A percentile compares a stretch with the other conserved stretches of the same genome.
phyloP scores from a whole-genome alignment of 768 basidiomycete species.

The Fomitopsis pulvina region DNA sequence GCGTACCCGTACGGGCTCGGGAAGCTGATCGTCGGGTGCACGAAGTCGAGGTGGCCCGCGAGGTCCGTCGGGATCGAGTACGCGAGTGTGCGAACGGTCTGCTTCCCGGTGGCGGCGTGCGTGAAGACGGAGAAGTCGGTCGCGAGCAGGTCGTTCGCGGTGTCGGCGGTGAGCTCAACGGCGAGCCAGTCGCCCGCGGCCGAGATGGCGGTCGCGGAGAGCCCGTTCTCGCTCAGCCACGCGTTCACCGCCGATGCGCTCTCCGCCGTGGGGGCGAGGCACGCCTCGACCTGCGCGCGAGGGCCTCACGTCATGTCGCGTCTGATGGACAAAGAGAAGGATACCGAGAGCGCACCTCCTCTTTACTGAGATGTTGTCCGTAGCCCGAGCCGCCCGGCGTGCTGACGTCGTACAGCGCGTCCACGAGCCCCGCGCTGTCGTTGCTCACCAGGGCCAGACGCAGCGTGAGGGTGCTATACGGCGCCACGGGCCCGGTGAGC shows the following conservation, averaged over 20 bases:
- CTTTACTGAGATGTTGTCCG: conserved; percentile 26
- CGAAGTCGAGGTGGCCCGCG: conserved; percentile 21
- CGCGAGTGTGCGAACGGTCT: conserved; percentile 23
- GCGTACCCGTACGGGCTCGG: conserved; percentile 6
- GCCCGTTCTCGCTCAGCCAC: conserved; percentile 20
- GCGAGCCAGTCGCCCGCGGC: conserved; percentile 25
- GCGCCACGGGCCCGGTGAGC: no score
- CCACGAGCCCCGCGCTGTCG: conserved; percentile 28
- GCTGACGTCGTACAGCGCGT: conserved; percentile 30
- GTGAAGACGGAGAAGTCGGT: conserved; percentile 23
- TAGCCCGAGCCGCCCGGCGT: conserved; percentile 30
- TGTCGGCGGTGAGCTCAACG: conserved; percentile 18
- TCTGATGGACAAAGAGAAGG: background rate
- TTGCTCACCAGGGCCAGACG: conserved; percentile 28
- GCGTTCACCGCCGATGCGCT: conserved; percentile 19
- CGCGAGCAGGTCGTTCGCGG: conserved; percentile 24
- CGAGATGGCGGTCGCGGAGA: conserved; percentile 17
- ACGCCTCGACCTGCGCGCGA: conserved; percentile 8
- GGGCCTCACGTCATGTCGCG: background rate
- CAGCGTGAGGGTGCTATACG: conserved; percentile 20
- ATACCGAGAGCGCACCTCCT: conserved; percentile 16
- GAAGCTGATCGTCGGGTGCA: conserved; percentile 22
- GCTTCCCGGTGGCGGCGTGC: conserved; percentile 16
- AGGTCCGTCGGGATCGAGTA: conserved; percentile 25
- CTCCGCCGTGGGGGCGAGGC: conserved; percentile 16